These are phyloP conservation scores for Panicum hallii DNA, from an alignment of 202 grass and related monocot species.

Conservation along the genomic window DNA sequence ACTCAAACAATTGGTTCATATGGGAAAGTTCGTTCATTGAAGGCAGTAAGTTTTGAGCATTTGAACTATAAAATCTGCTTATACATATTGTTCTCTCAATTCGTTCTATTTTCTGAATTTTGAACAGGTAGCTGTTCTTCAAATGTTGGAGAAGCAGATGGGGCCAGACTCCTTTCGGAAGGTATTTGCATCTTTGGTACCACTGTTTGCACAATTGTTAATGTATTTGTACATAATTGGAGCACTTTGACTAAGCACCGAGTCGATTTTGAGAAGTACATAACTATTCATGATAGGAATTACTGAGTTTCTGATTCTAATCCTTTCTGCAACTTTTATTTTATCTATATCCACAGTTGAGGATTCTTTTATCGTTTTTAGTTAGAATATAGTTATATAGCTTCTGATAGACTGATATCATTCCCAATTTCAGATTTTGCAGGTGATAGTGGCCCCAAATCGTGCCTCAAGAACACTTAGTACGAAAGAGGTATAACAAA, in stretches of 20 bases:
- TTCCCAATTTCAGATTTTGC: constrained; percentile 79
- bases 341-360: neutral
- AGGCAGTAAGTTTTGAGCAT: constrained; percentile 77
- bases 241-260: constrained; percentile 19
- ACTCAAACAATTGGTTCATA: constrained; percentile 92
- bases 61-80: constrained; percentile 17
- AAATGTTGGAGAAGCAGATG: constrained; percentile 99
- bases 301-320: constrained; percentile 34
- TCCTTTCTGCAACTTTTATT: constrained; percentile 35
- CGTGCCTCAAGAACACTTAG: constrained; percentile 81
- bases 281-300: constrained; percentile 11
- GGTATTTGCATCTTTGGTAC: constrained; percentile 44
- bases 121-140: constrained; percentile 87
- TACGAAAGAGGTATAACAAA: constrained; percentile 85
- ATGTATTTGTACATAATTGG: constrained; percentile 7
- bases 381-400: neutral
- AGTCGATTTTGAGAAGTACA: neutral
- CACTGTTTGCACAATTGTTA: constrained; percentile 17
- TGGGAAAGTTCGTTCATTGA: constrained; percentile 92
- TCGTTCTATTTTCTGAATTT: constrained; percentile 27
- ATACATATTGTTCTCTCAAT: constrained; percentile 22
- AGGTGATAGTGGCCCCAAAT: constrained; percentile 72
- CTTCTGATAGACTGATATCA: neutral
- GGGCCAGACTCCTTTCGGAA: constrained; percentile 85
- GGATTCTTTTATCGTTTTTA: neutral